These are phyloP conservation scores for Acanthochlamys bracteata DNA, from an alignment of 106 monocot genomes.

Conservation along the genomic window DNA sequence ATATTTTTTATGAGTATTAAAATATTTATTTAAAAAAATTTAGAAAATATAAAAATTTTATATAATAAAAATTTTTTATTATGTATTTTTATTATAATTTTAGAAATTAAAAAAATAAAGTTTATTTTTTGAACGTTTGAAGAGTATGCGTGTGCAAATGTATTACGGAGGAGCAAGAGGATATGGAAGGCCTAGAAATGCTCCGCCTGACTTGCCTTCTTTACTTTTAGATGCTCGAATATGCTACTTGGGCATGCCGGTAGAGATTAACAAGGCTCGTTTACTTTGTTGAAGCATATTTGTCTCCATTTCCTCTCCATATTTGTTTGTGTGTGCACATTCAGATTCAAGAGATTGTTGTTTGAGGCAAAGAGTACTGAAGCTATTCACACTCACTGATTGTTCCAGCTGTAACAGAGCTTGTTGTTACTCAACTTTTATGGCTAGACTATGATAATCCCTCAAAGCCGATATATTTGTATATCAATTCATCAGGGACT, in stretches of 20 bases:
- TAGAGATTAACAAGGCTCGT: slow-evolving; percentile 16
- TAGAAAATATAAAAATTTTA: too few relatives aligned
- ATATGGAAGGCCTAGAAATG: slow-evolving; percentile 73
- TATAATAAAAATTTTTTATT: too few relatives aligned
- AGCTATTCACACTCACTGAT: slow-evolving; percentile 34
- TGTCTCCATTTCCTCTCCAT: too few relatives aligned
- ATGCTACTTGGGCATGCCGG: slow-evolving; percentile 88
- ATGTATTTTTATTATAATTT: too few relatives aligned
- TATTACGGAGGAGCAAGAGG: slow-evolving; percentile 73
- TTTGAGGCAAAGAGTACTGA: too few relatives aligned
- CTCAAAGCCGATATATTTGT: slow-evolving; percentile 85
- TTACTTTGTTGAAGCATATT: not conserved
- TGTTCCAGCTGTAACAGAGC: slow-evolving; percentile 88
- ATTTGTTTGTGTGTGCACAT: too few relatives aligned
- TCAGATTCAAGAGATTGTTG: too few relatives aligned
- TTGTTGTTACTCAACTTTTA: slow-evolving; percentile 80
- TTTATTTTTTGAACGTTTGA: too few relatives aligned
- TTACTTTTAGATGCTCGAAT: slow-evolving; percentile 89
- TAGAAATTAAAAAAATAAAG: too few relatives aligned
- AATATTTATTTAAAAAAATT: too few relatives aligned
- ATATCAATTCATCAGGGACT: slow-evolving; percentile 87
- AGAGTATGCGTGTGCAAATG: slow-evolving; percentile 93
- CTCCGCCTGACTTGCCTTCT: slow-evolving; percentile 92
- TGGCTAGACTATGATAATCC: slow-evolving; percentile 86
- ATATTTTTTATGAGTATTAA: too few relatives aligned